These are phyloP conservation scores for Crithidia expoeki DNA, from an alignment of 208 protist species.

Conservation along the genomic window DNA sequence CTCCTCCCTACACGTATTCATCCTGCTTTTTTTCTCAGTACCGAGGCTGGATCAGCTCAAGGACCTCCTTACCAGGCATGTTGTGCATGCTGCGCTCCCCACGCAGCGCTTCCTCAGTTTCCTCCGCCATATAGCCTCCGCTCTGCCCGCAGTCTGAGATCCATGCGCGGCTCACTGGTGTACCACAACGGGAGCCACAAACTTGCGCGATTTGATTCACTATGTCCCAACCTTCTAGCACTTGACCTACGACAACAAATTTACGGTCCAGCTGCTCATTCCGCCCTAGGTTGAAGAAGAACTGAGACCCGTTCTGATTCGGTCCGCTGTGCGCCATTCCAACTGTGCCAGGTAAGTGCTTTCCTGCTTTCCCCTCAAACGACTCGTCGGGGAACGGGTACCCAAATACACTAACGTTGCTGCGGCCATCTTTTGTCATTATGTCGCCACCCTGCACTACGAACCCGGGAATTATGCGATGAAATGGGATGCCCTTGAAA, in stretches of 20 bases:
- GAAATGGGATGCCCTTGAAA: slow-evolving; percentile 95
- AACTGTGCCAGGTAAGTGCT: slow-evolving; percentile 81
- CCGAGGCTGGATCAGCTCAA: slow-evolving; percentile 79
- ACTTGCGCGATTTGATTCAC: slow-evolving; percentile 59
- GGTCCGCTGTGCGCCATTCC: slow-evolving; percentile 89
- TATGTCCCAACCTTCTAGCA: slow-evolving; percentile 86
- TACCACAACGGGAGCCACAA: slow-evolving; percentile 84
- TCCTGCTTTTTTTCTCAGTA: slow-evolving; percentile 39
- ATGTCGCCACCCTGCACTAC: slow-evolving; percentile 97
- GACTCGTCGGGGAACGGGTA: slow-evolving; percentile 94
- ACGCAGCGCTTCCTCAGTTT: slow-evolving; percentile 50
- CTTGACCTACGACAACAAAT: slow-evolving; percentile 92
- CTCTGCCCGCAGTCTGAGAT: slow-evolving; percentile 89
- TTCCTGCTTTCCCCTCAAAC: slow-evolving; percentile 92
- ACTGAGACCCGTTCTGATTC: slow-evolving; percentile 92
- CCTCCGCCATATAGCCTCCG: slow-evolving; percentile 70
- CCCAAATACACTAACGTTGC: slow-evolving; percentile 95
- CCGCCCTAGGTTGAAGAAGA: slow-evolving; percentile 88
- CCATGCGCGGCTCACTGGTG: slow-evolving; percentile 87
- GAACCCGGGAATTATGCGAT: slow-evolving; percentile 95
- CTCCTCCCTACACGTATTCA: background rate
- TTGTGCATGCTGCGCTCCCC: slow-evolving; percentile 62
- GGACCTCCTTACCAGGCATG: slow-evolving; percentile 80
- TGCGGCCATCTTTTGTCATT: slow-evolving; percentile 90
- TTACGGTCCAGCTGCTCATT: slow-evolving; percentile 91